Conservation (phyloP, 2,329 filamentous ascomycete species). For the Periglandula ipomoeae region DNA sequence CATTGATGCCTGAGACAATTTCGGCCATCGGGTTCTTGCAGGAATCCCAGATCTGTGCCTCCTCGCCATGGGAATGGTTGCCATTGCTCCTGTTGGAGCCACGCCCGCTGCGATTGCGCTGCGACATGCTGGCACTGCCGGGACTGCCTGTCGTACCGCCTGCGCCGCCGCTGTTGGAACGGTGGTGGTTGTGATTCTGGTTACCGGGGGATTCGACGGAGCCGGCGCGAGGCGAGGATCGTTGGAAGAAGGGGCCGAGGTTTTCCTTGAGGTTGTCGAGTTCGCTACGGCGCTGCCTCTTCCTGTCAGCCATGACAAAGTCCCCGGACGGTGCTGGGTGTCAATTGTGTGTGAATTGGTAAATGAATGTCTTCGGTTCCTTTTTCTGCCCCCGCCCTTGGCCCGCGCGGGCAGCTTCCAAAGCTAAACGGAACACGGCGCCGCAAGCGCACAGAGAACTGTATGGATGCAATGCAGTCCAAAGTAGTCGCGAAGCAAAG, state of each 20-base stretch:
- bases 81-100: constrained; percentile 35
- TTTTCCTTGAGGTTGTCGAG: constrained; percentile 24
- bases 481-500: neutral
- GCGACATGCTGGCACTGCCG: constrained; percentile 25
- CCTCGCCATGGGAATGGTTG: constrained; percentile 30
- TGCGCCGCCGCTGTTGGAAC: constrained; percentile 10
- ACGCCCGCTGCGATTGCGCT: constrained; percentile 35
- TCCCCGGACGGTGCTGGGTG: neutral
- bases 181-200: constrained; percentile 7
- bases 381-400: neutral
- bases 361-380: neutral
- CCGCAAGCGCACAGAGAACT: neutral
- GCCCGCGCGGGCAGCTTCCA: neutral
- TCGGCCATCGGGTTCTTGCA: constrained; percentile 31
- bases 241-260: constrained; percentile 24
- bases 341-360: neutral
- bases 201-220: constrained; percentile 7
- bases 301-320: constrained; percentile 24
- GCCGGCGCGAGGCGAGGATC: constrained; percentile 13
- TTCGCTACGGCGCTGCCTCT: constrained; percentile 23
- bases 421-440: neutral
- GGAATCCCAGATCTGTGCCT: constrained; percentile 33
- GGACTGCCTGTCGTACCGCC: constrained; percentile 1
- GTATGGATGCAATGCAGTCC: neutral
- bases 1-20: constrained; percentile 30